Percentiles rank a stretch among this genome's conserved stretches.
Evolutionary conservation across 306 rosid genomes (phyloP).

Genomic region (Trifolium pratense): DNA sequence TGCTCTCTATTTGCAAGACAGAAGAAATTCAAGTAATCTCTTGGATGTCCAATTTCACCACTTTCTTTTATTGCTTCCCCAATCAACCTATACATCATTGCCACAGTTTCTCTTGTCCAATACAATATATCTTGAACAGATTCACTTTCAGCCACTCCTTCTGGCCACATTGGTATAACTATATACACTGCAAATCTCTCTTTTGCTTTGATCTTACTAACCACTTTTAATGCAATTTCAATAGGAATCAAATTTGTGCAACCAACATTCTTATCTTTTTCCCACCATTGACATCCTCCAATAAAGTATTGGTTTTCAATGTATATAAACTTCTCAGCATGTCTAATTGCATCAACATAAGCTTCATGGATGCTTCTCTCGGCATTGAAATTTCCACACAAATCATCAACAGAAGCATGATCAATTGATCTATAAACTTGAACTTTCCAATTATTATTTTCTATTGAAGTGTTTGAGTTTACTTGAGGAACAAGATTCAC

Average conservation of each 20-base stretch:
- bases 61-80: constrained; percentile 78
- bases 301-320: constrained; percentile 92
- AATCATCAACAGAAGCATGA: constrained; percentile 55
- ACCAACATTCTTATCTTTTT: constrained; percentile 66
- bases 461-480: constrained; percentile 42
- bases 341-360: constrained; percentile 84
- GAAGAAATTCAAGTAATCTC: constrained; percentile 89
- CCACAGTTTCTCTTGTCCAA: constrained; percentile 85
- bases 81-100: constrained; percentile 85
- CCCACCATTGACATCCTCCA: constrained; percentile 92
- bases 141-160: constrained; percentile 82
- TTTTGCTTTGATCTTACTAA: constrained; percentile 71
- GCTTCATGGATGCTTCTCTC: constrained; percentile 88
- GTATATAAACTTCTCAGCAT: constrained; percentile 84
- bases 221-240: constrained; percentile 90
- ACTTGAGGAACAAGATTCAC: constrained; percentile 48
- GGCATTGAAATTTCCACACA: constrained; percentile 55
- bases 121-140: constrained; percentile 75
- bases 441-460: constrained; percentile 74
- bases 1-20: constrained; percentile 88
- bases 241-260: constrained; percentile 79
- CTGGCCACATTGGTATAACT: constrained; percentile 96
- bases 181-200: constrained; percentile 83
- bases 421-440: constrained; percentile 91
- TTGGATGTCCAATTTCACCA: constrained; percentile 64